These are phyloP conservation scores for Arthrobotrys musiformis DNA, from an alignment of 2,329 filamentous ascomycete species.

Conservation along the genomic window DNA sequence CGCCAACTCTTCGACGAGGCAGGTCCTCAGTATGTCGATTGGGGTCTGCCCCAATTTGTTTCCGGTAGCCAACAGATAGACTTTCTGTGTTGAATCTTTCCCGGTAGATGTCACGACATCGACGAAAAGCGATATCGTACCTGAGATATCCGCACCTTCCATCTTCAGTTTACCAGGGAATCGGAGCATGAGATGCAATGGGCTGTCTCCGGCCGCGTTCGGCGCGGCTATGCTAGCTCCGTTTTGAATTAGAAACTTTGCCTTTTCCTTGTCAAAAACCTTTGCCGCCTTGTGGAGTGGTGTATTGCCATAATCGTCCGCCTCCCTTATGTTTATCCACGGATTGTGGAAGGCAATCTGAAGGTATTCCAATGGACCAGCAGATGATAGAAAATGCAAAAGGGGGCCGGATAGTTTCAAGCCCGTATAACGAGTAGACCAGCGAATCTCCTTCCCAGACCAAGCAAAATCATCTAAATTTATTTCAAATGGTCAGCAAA, in stretches of 20 bases:
- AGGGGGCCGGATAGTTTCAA: not conserved
- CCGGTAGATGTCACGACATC: too few relatives aligned
- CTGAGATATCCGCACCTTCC: not conserved
- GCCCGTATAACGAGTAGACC: too few relatives aligned
- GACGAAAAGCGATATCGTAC: not conserved
- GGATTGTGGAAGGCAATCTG: slow-evolving; percentile 23
- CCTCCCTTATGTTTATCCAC: slow-evolving; percentile 8
- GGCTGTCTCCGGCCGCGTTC: not conserved
- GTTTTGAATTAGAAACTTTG: not conserved
- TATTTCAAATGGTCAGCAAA: not conserved
- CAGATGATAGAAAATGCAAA: not conserved
- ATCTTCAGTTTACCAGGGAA: not conserved
- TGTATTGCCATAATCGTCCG: not conserved
- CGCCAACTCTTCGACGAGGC: not conserved
- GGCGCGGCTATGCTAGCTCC: not conserved
- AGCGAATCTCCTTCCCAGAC: not conserved
- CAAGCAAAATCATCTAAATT: not conserved
- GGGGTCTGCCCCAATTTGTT: not conserved
- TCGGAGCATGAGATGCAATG: slow-evolving; percentile 9
- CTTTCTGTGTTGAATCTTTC: not conserved
- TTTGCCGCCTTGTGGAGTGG: slow-evolving; percentile 17
- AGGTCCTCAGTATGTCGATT: not conserved
- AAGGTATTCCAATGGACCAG: not conserved
- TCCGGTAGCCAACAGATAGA: not conserved
- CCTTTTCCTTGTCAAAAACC: not conserved